Evolutionary conservation across 495 filamentous ascomycete species (phyloP), one percentile per base, ranked within the genome.

Genomic region (Opeltia flavorubescens): DNA sequence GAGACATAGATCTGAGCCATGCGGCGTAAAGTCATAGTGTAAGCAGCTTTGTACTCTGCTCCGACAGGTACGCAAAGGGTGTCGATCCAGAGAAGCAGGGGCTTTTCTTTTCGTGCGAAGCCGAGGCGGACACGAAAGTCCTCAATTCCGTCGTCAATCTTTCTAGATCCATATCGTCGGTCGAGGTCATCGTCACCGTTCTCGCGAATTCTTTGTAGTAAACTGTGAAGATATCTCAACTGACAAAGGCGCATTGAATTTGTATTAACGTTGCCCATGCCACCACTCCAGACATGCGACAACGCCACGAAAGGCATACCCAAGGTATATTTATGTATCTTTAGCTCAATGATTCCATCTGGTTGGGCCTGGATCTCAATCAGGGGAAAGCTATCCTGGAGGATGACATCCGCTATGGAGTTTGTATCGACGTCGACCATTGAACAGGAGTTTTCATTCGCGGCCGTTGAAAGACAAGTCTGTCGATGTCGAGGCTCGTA

Each of bases 281-380:
- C 56, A 28, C 56, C 51, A 6, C 47, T 42, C 56, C 56, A 59
- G 3, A 59, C 50, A 43, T 59, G 56, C 13, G 51, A 54, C 2
- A 59, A n/a, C 0, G 54, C 56, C 17, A 50, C 31, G 29, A 47
- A 53, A 15, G 42, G 34, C 11, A 44, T 9, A 15, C 24, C 42
- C 2, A 4, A 15, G n/a, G n/a, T 13, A 21, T 13, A 29, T 30
- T 27, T 26, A 26, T 28, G 7, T 9, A 44, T 23, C 4, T 25
- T 13, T n/a, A 21, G 26, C 24, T 15, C 23, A 18, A 44, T 13
- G 15, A 30, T 13, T 1, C 25, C 42, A 15, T 33, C 42, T 2
- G 25, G 12, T 12, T 9, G 13, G 13, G 27, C 42, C 26, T 29
- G 12, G 30, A 29, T 5, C 15, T 33, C 18, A 27, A 44, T 44